phyloP scores from a whole-genome alignment of 805 yeast genomes.

The Teunomyces pallodes region DNA sequence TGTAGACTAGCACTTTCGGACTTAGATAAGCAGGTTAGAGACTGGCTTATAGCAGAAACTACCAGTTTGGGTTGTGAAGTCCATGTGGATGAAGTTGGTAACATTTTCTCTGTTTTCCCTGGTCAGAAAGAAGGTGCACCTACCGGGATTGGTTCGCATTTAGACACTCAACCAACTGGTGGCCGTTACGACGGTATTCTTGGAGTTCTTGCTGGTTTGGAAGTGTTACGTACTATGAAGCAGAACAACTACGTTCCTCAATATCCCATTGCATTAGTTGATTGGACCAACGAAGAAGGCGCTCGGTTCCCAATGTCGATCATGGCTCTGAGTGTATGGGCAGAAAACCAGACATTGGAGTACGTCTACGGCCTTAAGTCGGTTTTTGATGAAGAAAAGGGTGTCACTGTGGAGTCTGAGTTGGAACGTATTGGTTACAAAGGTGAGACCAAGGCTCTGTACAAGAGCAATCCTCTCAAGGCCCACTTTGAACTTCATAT shows the following conservation, averaged over 20 bases:
- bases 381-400: slow-evolving; percentile 47
- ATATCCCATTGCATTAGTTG: slow-evolving; percentile 61
- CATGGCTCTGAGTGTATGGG: slow-evolving; percentile 69
- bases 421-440: slow-evolving; percentile 60
- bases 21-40: slow-evolving; percentile 60
- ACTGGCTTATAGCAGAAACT: slow-evolving; percentile 61
- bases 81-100: slow-evolving; percentile 64
- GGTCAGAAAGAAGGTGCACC: slow-evolving; percentile 50
- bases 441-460: slow-evolving; percentile 50
- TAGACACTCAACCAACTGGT: slow-evolving; percentile 78
- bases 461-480: slow-evolving; percentile 52
- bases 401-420: slow-evolving; percentile 47
- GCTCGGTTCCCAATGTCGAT: slow-evolving; percentile 70
- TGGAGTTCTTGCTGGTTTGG: slow-evolving; percentile 68
- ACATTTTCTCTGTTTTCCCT: slow-evolving; percentile 63
- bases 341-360: slow-evolving; percentile 47
- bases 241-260: slow-evolving; percentile 59
- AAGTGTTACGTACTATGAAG: slow-evolving; percentile 62
- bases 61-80: slow-evolving; percentile 54
- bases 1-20: slow-evolving; percentile 63
- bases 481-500: slow-evolving; percentile 76
- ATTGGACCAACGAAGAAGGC: slow-evolving; percentile 81
- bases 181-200: slow-evolving; percentile 73
- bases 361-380: slow-evolving; percentile 52
- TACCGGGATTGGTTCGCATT: slow-evolving; percentile 69